These are phyloP conservation scores for Torulaspora delbrueckii DNA, from an alignment of 805 yeast species.

Conservation along the genomic window DNA sequence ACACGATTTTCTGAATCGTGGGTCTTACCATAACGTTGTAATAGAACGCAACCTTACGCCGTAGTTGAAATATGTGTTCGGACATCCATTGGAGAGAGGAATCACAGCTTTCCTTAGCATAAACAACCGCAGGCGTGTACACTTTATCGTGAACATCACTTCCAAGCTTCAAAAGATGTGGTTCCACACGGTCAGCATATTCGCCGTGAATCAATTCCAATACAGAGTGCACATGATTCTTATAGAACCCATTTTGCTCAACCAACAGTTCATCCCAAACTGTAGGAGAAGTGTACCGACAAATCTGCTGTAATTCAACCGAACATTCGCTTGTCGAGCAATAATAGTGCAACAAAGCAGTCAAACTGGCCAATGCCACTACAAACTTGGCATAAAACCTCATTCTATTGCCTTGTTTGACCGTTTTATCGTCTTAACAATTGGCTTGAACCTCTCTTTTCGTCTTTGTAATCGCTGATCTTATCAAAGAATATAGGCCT, in stretches of 20 bases:
- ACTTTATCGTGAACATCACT: conserved; percentile 6
- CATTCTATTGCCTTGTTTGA: conserved; percentile 10
- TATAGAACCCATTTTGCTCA: conserved; percentile 14
- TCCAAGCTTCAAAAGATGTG: conserved; percentile 9
- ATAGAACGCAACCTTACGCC: conserved; percentile 9
- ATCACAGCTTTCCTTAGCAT: conserved; percentile 1
- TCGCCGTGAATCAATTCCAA: conserved; percentile 4
- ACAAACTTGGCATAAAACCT: conserved; percentile 15
- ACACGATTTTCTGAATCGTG: conserved; percentile 3
- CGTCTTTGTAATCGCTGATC: neutral
- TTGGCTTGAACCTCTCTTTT: neutral
- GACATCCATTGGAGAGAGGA: conserved; percentile 7
- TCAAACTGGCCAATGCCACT: conserved; percentile 10
- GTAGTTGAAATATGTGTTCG: neutral
- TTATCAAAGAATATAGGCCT: neutral
- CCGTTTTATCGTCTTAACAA: neutral
- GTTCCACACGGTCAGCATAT: conserved; percentile 7
- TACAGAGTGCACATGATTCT: conserved; percentile 17
- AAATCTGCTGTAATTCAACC: conserved; percentile 14
- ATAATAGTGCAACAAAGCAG: conserved; percentile 19
- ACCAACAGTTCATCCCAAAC: conserved; percentile 17
- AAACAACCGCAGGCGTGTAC: conserved; percentile 6
- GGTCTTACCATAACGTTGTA: conserved; percentile 14
- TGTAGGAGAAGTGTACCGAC: conserved; percentile 21
- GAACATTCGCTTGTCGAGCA: conserved; percentile 22